These are phyloP conservation scores for Pythium apleroticum DNA, from an alignment of 352 stramenopile genomes.

Conservation along the genomic window DNA sequence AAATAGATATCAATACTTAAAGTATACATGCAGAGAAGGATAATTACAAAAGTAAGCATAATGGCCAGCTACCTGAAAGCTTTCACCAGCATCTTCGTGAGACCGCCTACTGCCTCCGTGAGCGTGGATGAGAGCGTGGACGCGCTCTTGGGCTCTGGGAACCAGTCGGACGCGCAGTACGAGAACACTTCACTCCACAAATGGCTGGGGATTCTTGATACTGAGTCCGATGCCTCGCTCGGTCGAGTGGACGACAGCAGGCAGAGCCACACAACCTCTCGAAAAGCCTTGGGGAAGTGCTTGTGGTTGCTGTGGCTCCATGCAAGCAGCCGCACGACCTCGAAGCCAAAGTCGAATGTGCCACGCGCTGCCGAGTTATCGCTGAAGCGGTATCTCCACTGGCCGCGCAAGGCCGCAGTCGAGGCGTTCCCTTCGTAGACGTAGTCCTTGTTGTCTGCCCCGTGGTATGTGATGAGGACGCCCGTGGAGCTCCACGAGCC, in stretches of 20 bases:
- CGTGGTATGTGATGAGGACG: background rate
- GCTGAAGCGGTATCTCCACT: background rate
- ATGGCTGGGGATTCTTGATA: background rate
- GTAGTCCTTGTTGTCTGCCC: no score
- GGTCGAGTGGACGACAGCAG: background rate
- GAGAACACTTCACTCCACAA: conserved; percentile 12
- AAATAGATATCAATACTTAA: no score
- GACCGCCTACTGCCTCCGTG: no score
- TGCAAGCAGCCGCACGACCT: background rate
- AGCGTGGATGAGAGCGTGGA: no score
- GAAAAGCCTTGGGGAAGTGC: background rate
- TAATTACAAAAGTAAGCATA: no score
- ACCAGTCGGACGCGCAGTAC: conserved; percentile 8
- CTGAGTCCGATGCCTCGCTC: background rate
- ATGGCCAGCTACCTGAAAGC: no score
- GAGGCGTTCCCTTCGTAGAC: background rate
- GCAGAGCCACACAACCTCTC: background rate
- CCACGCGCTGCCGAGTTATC: background rate
- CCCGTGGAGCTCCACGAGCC: background rate
- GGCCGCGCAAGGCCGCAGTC: background rate
- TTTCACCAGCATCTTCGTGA: no score
- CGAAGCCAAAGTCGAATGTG: conserved; percentile 2
- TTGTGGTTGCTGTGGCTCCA: background rate
- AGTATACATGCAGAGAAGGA: no score
- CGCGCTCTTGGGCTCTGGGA: background rate